Evolutionary conservation across 2,329 filamentous ascomycete genomes (phyloP).

Genomic region (Escovopsis weberi): DNA sequence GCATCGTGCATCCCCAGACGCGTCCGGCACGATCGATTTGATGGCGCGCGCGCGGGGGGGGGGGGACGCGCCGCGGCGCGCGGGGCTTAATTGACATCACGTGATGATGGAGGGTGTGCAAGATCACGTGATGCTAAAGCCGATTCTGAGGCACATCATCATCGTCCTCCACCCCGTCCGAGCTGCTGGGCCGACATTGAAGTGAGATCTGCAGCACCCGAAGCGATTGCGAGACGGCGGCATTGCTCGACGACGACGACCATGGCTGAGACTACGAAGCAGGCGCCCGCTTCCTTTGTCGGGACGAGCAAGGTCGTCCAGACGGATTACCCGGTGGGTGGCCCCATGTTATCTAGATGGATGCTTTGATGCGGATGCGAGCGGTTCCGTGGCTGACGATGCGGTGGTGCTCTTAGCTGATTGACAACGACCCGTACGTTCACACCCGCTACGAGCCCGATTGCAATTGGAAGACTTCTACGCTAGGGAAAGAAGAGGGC

Average conservation of each 20-base stretch:
- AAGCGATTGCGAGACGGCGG: not conserved
- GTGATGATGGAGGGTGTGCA: not conserved
- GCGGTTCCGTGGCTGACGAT: conserved; percentile 6
- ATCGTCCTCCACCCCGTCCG: no score
- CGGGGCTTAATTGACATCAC: conserved; percentile 3
- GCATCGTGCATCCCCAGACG: no score
- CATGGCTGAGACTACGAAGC: conserved; percentile 26
- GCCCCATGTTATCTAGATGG: conserved; percentile 6
- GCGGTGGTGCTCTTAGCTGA: conserved; percentile 51
- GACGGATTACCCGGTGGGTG: conserved; percentile 75
- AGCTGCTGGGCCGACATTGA: no score
- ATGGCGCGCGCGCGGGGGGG: no score
- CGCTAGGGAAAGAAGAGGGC: not conserved
- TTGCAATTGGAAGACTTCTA: not conserved
- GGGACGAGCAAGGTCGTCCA: conserved; percentile 56
- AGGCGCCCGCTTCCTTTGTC: conserved; percentile 20
- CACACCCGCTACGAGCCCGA: not conserved
- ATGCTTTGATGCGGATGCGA: not conserved
- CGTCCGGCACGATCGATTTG: no score
- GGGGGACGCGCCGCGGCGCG: conserved; percentile 5
- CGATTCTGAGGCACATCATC: conserved; percentile 16
- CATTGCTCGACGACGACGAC: conserved; percentile 13
- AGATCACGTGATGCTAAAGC: conserved; percentile 15
- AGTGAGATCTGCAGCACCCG: conserved; percentile 10
- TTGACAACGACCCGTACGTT: conserved; percentile 91